Evolutionary conservation across 768 basidiomycete genomes (phyloP).

Genomic region (Fomitopsis serialis): DNA sequence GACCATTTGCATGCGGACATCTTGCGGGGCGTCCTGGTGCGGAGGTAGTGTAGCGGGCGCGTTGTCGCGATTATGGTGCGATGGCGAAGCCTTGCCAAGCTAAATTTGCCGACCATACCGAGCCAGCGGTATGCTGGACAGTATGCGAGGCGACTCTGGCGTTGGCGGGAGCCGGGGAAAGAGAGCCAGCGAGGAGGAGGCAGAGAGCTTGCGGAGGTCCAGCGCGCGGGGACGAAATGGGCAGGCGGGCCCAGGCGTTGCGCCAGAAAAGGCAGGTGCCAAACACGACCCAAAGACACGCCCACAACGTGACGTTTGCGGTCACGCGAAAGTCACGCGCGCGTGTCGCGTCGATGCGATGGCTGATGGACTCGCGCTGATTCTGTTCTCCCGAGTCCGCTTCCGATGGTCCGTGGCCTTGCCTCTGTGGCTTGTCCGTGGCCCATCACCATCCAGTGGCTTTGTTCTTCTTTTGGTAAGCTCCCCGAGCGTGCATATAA

Average conservation of each 20-base stretch:
- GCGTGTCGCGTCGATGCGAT: background rate
- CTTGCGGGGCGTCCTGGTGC: slow-evolving; percentile 15
- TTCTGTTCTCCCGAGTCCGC: too few relatives aligned
- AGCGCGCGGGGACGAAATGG: background rate
- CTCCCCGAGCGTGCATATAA: too few relatives aligned
- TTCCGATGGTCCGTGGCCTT: too few relatives aligned
- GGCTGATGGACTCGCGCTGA: too few relatives aligned
- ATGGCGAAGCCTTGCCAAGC: slow-evolving; percentile 29
- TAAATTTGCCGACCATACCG: slow-evolving; percentile 36
- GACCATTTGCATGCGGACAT: slow-evolving; percentile 28
- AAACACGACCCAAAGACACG: background rate
- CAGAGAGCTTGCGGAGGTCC: background rate
- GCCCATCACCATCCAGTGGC: too few relatives aligned
- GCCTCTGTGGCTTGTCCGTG: too few relatives aligned
- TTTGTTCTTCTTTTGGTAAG: too few relatives aligned
- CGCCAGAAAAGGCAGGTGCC: background rate
- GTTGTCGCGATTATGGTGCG: slow-evolving; percentile 19
- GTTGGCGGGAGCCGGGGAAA: background rate
- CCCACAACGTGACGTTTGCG: background rate
- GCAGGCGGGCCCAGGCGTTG: background rate
- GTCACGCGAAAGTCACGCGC: background rate
- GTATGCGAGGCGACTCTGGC: background rate
- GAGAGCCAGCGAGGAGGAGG: background rate
- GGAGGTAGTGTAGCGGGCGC: slow-evolving; percentile 31
- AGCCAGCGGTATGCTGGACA: slow-evolving; percentile 8